Evolutionary conservation across 2,329 filamentous ascomycete species (phyloP).

Genomic region (Monilinia fructicola): DNA sequence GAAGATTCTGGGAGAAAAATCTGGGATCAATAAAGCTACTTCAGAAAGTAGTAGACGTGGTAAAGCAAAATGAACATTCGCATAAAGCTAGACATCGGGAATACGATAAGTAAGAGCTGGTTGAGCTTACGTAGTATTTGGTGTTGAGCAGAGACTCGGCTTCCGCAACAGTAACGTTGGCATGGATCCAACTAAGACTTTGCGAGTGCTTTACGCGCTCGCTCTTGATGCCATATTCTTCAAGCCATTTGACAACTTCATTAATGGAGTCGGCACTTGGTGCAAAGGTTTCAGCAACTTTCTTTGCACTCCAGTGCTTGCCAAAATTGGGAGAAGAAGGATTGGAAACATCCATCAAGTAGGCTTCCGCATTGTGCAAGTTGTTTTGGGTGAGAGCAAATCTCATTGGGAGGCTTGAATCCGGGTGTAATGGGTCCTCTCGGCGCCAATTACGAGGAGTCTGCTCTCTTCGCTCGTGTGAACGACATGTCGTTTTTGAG

Average conservation of each 20-base stretch:
- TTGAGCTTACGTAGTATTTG: slow-evolving; percentile 42
- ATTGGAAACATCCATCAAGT: slow-evolving; percentile 44
- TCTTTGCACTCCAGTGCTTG: slow-evolving; percentile 22
- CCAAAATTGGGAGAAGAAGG: slow-evolving; percentile 36
- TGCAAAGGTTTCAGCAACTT: slow-evolving; percentile 44
- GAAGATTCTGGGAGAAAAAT: background rate
- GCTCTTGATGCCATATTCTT: slow-evolving; percentile 50
- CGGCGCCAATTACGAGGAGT: slow-evolving; percentile 24
- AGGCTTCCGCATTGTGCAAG: slow-evolving; percentile 46
- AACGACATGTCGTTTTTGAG: slow-evolving; percentile 24
- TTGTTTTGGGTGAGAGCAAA: slow-evolving; percentile 49
- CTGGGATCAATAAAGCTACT: background rate
- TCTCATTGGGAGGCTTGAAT: slow-evolving; percentile 28
- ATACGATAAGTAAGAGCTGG: background rate
- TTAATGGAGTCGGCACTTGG: slow-evolving; percentile 47
- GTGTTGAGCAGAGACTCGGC: slow-evolving; percentile 55
- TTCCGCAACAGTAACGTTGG: slow-evolving; percentile 41
- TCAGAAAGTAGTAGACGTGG: background rate
- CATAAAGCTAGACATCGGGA: background rate
- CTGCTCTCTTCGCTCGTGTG: slow-evolving; percentile 28
- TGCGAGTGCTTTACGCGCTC: slow-evolving; percentile 50
- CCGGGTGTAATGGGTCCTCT: slow-evolving; percentile 20
- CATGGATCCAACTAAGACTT: slow-evolving; percentile 35
- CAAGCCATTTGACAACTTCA: slow-evolving; percentile 49
- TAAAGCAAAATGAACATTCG: background rate